phyloP scores from a whole-genome alignment of 352 stramenopile species.

The Blastocystis sp. region DNA sequence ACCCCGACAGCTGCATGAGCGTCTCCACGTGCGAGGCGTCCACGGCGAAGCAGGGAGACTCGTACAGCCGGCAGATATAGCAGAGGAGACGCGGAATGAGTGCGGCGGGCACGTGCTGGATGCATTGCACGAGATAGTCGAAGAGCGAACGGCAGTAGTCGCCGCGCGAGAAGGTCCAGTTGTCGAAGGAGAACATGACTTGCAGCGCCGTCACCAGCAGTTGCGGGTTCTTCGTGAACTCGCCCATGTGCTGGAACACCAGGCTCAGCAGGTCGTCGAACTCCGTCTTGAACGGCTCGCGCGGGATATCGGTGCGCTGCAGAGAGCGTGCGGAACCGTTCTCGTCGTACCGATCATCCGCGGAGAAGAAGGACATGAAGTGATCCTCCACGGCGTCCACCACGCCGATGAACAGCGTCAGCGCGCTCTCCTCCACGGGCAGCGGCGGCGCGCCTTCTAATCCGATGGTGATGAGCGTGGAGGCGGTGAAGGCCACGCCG shows the following conservation, averaged over 20 bases:
- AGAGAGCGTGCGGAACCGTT: background rate
- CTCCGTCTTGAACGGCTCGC: conserved; percentile 7
- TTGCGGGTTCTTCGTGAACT: background rate
- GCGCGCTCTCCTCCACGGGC: conserved; percentile 8
- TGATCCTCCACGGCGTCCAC: conserved; percentile 62
- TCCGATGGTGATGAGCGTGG: background rate
- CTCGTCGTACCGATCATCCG: background rate
- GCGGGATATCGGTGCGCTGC: conserved; percentile 22
- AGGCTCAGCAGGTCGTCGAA: conserved; percentile 16
- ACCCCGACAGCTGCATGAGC: background rate
- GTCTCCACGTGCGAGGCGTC: background rate
- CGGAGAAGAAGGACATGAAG: background rate
- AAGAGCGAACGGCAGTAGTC: conserved; percentile 14
- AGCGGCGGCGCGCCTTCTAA: background rate
- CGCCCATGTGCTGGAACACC: background rate
- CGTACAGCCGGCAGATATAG: conserved; percentile 25
- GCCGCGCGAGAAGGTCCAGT: conserved; percentile 56
- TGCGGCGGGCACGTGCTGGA: background rate
- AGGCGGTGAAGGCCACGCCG: background rate
- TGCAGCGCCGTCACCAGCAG: conserved; percentile 28
- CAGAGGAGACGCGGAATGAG: conserved; percentile 13
- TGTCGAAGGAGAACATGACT: conserved; percentile 50
- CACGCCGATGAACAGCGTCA: conserved; percentile 33
- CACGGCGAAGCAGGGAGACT: conserved; percentile 6
- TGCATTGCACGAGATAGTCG: conserved; percentile 3